phyloP scores from a whole-genome alignment of 2,329 filamentous ascomycete genomes.

The Fusarium sp. region DNA sequence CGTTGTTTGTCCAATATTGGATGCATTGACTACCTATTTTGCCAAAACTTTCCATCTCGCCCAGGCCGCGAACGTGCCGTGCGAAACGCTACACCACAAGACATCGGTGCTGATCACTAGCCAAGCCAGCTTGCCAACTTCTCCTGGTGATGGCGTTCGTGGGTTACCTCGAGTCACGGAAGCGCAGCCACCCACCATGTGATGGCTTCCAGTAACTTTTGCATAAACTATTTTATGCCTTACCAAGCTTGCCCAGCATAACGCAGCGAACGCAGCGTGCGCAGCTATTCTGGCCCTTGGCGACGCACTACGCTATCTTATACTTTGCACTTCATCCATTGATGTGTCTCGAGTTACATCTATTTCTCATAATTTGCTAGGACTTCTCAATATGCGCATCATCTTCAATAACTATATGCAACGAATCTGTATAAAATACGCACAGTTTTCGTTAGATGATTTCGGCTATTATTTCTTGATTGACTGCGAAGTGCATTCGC shows the following conservation, averaged over 20 bases:
- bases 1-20: neutral
- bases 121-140: constrained; percentile 24
- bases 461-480: neutral
- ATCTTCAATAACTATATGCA: constrained; percentile 13
- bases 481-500: neutral
- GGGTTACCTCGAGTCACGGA: constrained; percentile 36
- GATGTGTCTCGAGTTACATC: constrained; percentile 25
- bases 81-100: constrained; percentile 15
- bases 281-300: constrained; percentile 13
- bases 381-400: constrained; percentile 21
- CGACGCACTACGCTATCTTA: constrained; percentile 23
- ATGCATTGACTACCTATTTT: constrained; percentile 33
- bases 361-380: constrained; percentile 32
- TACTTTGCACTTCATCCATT: constrained; percentile 8
- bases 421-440: neutral
- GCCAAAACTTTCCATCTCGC: constrained; percentile 22
- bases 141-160: constrained; percentile 33
- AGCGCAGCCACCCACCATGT: constrained; percentile 39
- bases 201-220: constrained; percentile 31
- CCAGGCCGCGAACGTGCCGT: constrained; percentile 1
- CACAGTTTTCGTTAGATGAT: constrained; percentile 5
- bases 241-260: constrained; percentile 5
- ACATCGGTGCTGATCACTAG: constrained; percentile 31
- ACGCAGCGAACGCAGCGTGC: neutral
- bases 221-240: constrained; percentile 10